Percentiles rank a stretch among this genome's conserved stretches.
Evolutionary conservation across 306 rosid species (phyloP).

Genomic region (Vigna unguiculata): DNA sequence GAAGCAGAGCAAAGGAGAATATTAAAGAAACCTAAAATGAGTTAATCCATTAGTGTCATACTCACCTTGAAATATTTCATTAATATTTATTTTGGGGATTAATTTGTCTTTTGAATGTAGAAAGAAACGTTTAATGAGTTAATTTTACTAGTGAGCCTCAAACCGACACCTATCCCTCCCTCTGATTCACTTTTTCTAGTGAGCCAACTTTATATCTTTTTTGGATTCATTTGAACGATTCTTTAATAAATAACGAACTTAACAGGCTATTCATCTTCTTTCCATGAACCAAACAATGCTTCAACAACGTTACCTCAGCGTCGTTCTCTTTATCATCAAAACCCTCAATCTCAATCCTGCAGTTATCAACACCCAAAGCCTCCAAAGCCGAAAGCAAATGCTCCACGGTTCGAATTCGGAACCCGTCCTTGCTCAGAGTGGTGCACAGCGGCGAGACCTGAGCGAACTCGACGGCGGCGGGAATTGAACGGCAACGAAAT

Average conservation of each 20-base stretch:
- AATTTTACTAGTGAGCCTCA: too few relatives aligned
- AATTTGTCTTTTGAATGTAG: too few relatives aligned
- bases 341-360: conserved; percentile 70
- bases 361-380: conserved; percentile 87
- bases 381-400: conserved; percentile 95
- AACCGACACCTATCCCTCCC: too few relatives aligned
- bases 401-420: conserved; percentile 79
- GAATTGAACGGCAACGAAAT: conserved; percentile 60
- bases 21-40: background rate
- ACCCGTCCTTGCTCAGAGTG: conserved; percentile 67
- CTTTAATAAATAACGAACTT: background rate
- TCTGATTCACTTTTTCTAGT: too few relatives aligned
- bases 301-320: conserved; percentile 57
- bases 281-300: background rate
- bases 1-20: conserved; percentile 1
- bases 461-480: conserved; percentile 66
- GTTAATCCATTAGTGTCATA: background rate
- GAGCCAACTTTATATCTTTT: too few relatives aligned
- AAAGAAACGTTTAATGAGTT: too few relatives aligned
- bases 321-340: conserved; percentile 55
- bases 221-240: background rate
- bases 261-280: background rate
- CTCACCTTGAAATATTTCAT: background rate
- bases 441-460: conserved; percentile 82
- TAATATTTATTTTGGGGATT: background rate